Evolutionary conservation across 148 eudicot species (phyloP).

Genomic region (Polygonum aviculare): DNA sequence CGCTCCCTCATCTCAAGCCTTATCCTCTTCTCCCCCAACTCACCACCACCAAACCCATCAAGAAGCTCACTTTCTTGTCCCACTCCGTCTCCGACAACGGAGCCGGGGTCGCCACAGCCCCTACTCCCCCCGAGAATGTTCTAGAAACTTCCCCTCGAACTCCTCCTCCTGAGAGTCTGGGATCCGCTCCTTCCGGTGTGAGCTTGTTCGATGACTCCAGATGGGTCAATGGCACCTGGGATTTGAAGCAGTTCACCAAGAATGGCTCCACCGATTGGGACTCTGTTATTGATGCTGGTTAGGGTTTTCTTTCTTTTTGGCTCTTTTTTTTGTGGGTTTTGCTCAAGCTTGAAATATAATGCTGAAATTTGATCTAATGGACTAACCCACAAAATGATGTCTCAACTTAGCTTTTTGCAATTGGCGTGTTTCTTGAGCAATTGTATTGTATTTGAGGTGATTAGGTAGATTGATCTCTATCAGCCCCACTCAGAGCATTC

Average conservation of each 20-base stretch:
- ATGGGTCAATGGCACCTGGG: slow-evolving; percentile 70
- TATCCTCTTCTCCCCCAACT: not conserved
- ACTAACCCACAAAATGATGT: not conserved
- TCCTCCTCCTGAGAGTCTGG: not conserved
- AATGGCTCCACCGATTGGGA: slow-evolving; percentile 57
- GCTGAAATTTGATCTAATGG: not conserved
- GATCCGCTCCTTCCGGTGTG: slow-evolving; percentile 3
- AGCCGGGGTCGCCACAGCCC: slow-evolving; percentile 4
- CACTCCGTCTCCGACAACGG: slow-evolving; percentile 4
- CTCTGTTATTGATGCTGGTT: slow-evolving; percentile 71
- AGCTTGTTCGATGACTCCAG: slow-evolving; percentile 31
- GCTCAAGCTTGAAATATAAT: not conserved
- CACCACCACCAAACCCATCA: not conserved
- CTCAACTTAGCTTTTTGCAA: not conserved
- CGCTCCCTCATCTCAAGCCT: slow-evolving; percentile 3
- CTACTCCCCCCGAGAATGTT: not conserved
- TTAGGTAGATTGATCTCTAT: no score
- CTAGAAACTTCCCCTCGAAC: not conserved
- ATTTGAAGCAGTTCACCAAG: slow-evolving; percentile 46
- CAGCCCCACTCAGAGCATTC: not conserved
- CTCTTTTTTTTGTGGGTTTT: not conserved
- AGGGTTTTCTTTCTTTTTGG: not conserved
- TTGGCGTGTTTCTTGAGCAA: slow-evolving; percentile 2
- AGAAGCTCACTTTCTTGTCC: not conserved
- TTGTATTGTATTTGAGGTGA: not conserved